Percentiles rank a stretch among this genome's conserved stretches.
These are phyloP conservation scores for Lactarius akahatsu DNA, from an alignment of 768 basidiomycete species.

Conservation along the genomic window DNA sequence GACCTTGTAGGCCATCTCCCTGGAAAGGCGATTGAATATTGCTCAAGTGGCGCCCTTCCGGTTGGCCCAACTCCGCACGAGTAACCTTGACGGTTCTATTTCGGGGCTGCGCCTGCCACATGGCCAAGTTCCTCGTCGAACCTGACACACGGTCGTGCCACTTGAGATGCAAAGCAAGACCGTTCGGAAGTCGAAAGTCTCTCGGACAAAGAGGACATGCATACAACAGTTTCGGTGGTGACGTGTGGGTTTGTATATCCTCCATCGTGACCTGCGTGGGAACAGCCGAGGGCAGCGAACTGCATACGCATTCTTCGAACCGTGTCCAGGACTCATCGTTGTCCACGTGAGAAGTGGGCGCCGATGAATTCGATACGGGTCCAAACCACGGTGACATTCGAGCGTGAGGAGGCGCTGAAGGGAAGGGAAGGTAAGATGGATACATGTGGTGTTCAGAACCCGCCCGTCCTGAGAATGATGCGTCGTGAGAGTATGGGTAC, in stretches of 20 bases:
- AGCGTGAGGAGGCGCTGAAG: neutral
- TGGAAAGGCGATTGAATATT: neutral
- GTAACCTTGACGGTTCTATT: neutral
- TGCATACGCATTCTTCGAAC: conserved; percentile 1
- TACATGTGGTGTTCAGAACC: conserved; percentile 3
- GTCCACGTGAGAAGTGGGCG: neutral
- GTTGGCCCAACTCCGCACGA: neutral
- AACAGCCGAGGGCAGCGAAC: neutral
- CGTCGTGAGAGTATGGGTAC: neutral
- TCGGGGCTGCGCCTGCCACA: neutral
- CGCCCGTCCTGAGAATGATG: neutral
- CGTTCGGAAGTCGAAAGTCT: conserved; percentile 27
- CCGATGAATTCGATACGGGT: neutral
- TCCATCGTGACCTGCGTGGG: conserved; percentile 6
- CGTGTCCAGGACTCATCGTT: neutral
- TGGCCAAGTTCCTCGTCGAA: neutral
- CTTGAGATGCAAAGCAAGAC: conserved; percentile 29
- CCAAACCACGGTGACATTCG: neutral
- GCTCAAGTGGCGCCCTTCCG: neutral
- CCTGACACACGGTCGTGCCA: conserved; percentile 27
- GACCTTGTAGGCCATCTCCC: too few species aligned
- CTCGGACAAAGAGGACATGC: conserved; percentile 26
- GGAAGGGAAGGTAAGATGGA: neutral
- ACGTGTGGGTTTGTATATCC: conserved; percentile 3
- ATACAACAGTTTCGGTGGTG: conserved; percentile 13